Conservation (phyloP, 1,139 yeast species). For the Lodderomyces theae region DNA sequence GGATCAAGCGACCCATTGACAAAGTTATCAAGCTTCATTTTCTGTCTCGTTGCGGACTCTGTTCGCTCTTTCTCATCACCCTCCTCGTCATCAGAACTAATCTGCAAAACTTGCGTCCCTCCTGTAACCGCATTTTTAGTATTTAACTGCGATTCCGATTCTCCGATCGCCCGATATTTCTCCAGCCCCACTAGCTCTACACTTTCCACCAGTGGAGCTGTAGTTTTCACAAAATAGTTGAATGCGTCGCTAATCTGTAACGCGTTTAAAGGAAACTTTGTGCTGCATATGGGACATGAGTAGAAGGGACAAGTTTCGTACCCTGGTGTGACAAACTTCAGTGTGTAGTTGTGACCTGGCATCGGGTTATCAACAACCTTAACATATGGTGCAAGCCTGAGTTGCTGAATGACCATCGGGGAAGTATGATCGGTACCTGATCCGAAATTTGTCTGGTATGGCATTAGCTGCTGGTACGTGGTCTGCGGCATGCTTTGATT, state of each 20-base stretch:
- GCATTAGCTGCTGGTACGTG: neutral
- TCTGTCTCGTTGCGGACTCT: slow-evolving; percentile 5
- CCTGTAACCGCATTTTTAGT: slow-evolving; percentile 6
- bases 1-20: neutral
- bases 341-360: slow-evolving; percentile 7
- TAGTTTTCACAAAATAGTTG: slow-evolving; percentile 42
- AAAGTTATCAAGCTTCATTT: neutral
- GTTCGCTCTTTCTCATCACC: slow-evolving; percentile 16
- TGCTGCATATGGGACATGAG: slow-evolving; percentile 44
- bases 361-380: slow-evolving; percentile 7
- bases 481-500: neutral
- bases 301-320: slow-evolving; percentile 18
- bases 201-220: slow-evolving; percentile 34
- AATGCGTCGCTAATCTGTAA: slow-evolving; percentile 40
- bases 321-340: slow-evolving; percentile 14
- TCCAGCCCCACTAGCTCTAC: slow-evolving; percentile 38
- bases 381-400: slow-evolving; percentile 4
- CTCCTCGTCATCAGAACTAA: slow-evolving; percentile 30
- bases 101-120: slow-evolving; percentile 25
- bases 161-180: slow-evolving; percentile 36
- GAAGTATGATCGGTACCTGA: neutral
- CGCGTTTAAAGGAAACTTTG: slow-evolving; percentile 32
- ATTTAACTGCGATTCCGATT: slow-evolving; percentile 9
- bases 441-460: neutral
- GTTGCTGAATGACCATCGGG: neutral